A percentile compares a stretch with the other conserved stretches of the same genome.
Evolutionary conservation across 2,329 filamentous ascomycete species (phyloP).

Genomic region (Arthrinium phaeospermum): DNA sequence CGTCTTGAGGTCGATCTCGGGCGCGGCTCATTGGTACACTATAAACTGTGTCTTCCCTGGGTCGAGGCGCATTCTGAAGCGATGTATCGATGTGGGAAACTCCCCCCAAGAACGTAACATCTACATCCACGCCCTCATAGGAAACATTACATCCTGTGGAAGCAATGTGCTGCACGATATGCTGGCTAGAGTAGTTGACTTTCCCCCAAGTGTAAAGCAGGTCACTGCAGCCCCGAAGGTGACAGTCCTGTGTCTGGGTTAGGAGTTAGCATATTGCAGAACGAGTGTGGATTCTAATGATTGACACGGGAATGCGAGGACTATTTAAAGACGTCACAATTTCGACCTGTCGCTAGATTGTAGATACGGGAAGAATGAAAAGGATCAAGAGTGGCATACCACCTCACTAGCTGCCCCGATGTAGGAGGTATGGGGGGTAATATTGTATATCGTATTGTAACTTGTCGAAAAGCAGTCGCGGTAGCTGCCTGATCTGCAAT

Average conservation of each 20-base stretch:
- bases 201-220: slow-evolving; percentile 18
- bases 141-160: slow-evolving; percentile 47
- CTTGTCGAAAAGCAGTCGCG: accelerated
- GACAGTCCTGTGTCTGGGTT: neutral
- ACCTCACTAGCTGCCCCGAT: neutral
- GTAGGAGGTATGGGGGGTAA: neutral
- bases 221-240: neutral
- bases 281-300: too few relatives aligned
- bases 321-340: too few relatives aligned
- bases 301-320: too few relatives aligned
- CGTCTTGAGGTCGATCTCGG: slow-evolving; percentile 26
- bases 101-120: slow-evolving; percentile 28
- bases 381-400: too few relatives aligned
- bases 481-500: too few relatives aligned
- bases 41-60: slow-evolving; percentile 31
- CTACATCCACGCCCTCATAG: slow-evolving; percentile 36
- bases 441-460: neutral
- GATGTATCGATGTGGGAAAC: slow-evolving; percentile 33
- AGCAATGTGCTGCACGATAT: slow-evolving; percentile 35
- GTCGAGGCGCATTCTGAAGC: slow-evolving; percentile 33
- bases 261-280: too few relatives aligned
- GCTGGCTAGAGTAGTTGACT: slow-evolving; percentile 30
- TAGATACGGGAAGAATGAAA: too few relatives aligned
- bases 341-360: too few relatives aligned
- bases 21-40: slow-evolving; percentile 27